These are phyloP conservation scores for Calonectria henricotiae DNA, from an alignment of 2,329 filamentous ascomycete genomes.

Conservation along the genomic window DNA sequence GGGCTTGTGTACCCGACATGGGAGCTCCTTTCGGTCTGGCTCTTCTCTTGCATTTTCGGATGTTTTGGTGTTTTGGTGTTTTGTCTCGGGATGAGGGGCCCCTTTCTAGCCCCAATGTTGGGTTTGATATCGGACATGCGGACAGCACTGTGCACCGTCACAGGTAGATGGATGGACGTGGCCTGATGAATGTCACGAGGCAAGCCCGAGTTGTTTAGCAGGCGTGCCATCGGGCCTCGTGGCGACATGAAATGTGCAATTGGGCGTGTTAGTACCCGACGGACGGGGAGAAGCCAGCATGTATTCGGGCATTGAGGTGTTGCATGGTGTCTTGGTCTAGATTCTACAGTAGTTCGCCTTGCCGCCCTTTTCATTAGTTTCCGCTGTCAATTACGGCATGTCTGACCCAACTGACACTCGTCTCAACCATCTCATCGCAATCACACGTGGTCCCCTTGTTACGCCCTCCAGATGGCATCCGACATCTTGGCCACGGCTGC, in stretches of 20 bases:
- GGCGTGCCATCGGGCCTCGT: background rate
- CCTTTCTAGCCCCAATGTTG: background rate
- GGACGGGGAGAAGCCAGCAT: background rate
- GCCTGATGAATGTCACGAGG: conserved; percentile 20
- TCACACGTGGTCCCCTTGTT: conserved; percentile 4
- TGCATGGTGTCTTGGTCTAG: conserved; percentile 21
- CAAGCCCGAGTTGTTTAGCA: conserved; percentile 1
- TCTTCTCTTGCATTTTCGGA: background rate
- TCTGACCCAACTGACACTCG: background rate
- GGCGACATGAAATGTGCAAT: background rate
- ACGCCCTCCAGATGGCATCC: conserved; percentile 88
- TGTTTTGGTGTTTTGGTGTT: background rate
- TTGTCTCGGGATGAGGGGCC: background rate
- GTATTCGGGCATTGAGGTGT: background rate
- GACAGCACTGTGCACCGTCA: conserved; percentile 7
- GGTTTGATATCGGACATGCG: conserved; percentile 10
- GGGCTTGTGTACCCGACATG: conserved; percentile 31
- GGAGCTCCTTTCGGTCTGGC: background rate
- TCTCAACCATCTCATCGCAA: background rate
- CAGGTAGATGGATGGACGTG: conserved; percentile 8
- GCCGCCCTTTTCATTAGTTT: background rate
- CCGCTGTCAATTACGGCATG: conserved; percentile 3
- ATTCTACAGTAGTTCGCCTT: background rate
- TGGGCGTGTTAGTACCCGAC: conserved; percentile 20
- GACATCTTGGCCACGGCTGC: conserved; percentile 86